Evolutionary conservation across 2,329 filamentous ascomycete species (phyloP).

Genomic region (Paecilomyces niveus): DNA sequence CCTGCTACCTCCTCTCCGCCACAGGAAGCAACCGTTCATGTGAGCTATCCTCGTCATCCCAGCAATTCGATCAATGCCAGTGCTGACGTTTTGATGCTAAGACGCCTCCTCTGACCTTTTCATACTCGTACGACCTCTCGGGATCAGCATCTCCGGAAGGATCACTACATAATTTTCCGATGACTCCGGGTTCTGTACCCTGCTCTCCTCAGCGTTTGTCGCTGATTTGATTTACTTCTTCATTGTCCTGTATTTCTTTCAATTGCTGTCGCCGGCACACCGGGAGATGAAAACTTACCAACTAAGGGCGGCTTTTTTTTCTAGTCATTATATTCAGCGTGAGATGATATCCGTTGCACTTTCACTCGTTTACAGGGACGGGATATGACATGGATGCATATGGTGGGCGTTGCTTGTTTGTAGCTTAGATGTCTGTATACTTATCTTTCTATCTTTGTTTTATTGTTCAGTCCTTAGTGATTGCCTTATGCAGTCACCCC

Average conservation of each 20-base stretch:
- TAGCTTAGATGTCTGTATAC: background rate
- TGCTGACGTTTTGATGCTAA: constrained; percentile 8
- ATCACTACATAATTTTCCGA: constrained; percentile 31
- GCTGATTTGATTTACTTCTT: constrained; percentile 4
- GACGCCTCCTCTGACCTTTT: constrained; percentile 7
- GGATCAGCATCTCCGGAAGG: constrained; percentile 35
- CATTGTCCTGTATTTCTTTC: background rate
- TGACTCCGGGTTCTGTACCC: constrained; percentile 35
- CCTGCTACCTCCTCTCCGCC: constrained; percentile 27
- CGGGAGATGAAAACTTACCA: background rate
- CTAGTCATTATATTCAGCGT: background rate
- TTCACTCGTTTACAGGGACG: background rate
- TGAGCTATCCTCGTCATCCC: constrained; percentile 33
- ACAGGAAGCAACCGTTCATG: constrained; percentile 33
- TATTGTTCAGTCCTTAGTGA: background rate
- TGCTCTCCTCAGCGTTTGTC: constrained; percentile 30
- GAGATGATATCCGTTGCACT: background rate
- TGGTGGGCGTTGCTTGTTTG: background rate
- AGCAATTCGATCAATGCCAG: background rate
- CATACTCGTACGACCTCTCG: constrained; percentile 28
- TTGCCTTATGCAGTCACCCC: background rate
- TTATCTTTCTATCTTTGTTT: background rate
- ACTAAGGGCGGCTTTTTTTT: background rate
- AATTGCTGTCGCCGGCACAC: background rate
- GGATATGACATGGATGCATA: background rate